Evolutionary conservation across 345 rosid genomes (phyloP).

Genomic region (Clausena lansium): DNA sequence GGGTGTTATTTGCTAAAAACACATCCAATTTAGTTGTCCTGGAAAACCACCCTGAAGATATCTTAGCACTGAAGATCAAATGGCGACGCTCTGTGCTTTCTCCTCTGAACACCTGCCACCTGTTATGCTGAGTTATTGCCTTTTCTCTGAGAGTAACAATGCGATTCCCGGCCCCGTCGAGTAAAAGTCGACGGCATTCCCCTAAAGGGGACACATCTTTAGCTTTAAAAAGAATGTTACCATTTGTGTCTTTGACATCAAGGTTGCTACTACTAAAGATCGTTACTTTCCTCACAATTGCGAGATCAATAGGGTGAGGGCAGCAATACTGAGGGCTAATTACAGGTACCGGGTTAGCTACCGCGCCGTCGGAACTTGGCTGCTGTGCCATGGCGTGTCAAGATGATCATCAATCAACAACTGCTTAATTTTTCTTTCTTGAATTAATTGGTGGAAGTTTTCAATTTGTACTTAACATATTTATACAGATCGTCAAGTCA

Average conservation of each 20-base stretch:
- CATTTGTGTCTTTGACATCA: conserved; percentile 35
- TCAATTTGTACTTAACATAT: too few relatives aligned
- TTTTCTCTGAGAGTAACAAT: conserved; percentile 33
- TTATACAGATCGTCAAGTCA: too few relatives aligned
- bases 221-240: conserved; percentile 36
- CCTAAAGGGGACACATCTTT: conserved; percentile 16
- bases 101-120: conserved; percentile 27
- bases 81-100: conserved; percentile 19
- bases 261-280: conserved; percentile 33
- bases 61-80: conserved; percentile 22
- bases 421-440: too few relatives aligned
- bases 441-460: too few relatives aligned
- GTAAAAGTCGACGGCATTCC: conserved; percentile 25
- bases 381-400: not conserved
- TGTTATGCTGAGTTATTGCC: conserved; percentile 25
- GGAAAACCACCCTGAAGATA: not conserved
- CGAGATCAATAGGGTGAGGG: conserved; percentile 33
- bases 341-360: not conserved
- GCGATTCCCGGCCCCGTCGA: conserved; percentile 30
- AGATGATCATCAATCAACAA: too few relatives aligned
- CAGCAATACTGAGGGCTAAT: conserved; percentile 31
- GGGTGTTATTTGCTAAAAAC: conserved; percentile 23
- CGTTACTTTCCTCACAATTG: conserved; percentile 36
- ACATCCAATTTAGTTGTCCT: conserved; percentile 1
- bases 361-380: not conserved